Evolutionary conservation across 2,329 filamentous ascomycete genomes (phyloP), one percentile per base, ranked within the genome.

Genomic region (Trichoderma sp.): DNA sequence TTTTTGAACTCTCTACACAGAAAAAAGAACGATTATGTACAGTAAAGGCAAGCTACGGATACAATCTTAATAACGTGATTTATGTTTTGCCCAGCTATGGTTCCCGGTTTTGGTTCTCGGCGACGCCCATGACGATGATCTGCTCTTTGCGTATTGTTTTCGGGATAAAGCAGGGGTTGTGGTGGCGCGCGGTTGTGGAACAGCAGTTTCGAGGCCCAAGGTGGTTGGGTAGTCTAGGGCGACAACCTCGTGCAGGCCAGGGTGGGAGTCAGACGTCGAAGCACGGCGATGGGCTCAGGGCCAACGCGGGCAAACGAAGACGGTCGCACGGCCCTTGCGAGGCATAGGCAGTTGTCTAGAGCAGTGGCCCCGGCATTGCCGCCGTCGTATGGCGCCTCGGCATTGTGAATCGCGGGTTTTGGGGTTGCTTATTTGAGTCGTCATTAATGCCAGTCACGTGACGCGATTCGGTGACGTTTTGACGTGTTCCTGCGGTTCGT

Each of bases 401-500:
- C 41, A 38, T 65, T 56, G 68, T 66, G 50, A 75, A 66, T 72
- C 67, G 59, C 67, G 67, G 74, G 74, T 24, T 41, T 72, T 50
- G 29, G n/a, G 21, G 31, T 75, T 56, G 74, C 67, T 75, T 75
- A 73, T 66, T 65, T 50, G 60, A 66, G 50, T 67, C 68, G 68
- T 60, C 60, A 59, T 73, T 73, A 65, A 76, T 63, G 41, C 35
- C 74, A 65, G 59, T 84, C 83, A 84, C 83, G 83, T 84, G 83
- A 84, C 67, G 8, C 35, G 27, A 78, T 77, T 76, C 78, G 79
- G 83, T 84, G 83, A 84, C 83, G 83, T 84, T 80, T 82, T 82
- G 79, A 81, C 81, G 79, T 79, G 78, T 78, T 81, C 79, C 81
- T 79, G 78, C 78, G 76, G 77, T 79, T 79, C 81, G 80, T 81